Evolutionary conservation across 176 grass and related monocot species (phyloP), one percentile per base, ranked within the genome.

Genomic region (Otatea glauca): DNA sequence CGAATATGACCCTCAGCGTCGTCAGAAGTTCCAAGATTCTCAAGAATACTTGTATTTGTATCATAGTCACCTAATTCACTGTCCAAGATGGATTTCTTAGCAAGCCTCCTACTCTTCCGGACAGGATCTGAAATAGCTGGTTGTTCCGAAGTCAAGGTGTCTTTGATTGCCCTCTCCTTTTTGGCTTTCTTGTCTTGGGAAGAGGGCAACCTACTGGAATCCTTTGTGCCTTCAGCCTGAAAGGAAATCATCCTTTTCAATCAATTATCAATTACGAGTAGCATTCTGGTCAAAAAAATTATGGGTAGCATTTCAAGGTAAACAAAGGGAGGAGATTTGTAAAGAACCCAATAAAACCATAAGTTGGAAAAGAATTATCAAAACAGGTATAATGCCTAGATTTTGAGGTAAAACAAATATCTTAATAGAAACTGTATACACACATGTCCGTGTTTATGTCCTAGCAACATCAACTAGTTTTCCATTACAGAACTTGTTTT

Each of bases 61-160:
- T 79, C 84, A 84, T 87, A 80, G 43, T 89, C 89, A 61, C 89
- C 87, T 74, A 92, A 81, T 29, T 86, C 90, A 75, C 55, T 53
- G 64, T 94, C 81, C 64, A 88, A 66, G 35, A 59, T 66, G 64
- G 87, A 79, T 67, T 87, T 88, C 83, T 88, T 94, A 83, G 88
- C 85, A 69, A 94, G 27, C 61, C 93, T 92, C 74, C 91, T 92
- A 61, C 93, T 94, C 83, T 94, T 94, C 77, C 93, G 88, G 17
- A 92, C 83, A 86, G 86, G 90, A 58, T 92, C 83, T 32, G 90
- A 90, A 76, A 86, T 89, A 8, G 45, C 65, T 68, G 58, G 72
- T 81, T 91, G 89, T 71, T 89, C 89, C 5, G 18, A 80, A 68
- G 45, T 61, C 32, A 77, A 70, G 48, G 75, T 81, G 65, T 88